Percentiles rank a stretch among this genome's conserved stretches.
Evolutionary conservation across 73 alveolate genomes (phyloP).

Genomic region (Tetrahymena borealis): DNA sequence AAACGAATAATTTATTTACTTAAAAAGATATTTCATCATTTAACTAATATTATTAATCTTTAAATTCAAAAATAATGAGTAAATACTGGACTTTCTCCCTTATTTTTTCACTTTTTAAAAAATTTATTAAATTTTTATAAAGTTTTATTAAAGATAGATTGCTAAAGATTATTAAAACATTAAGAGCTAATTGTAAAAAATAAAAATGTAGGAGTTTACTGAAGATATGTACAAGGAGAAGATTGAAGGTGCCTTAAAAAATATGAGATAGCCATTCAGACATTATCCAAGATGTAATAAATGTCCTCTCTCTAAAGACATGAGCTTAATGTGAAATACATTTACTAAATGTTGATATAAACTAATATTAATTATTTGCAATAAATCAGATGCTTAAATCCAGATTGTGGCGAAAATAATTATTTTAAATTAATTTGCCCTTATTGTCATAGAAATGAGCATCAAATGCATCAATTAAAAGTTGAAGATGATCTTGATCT

Average conservation of each 20-base stretch:
- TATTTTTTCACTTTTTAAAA: too few relatives aligned
- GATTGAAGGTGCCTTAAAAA: not conserved
- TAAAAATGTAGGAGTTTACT: not conserved
- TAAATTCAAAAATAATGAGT: too few relatives aligned
- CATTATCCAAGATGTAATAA: not conserved
- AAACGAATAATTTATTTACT: too few relatives aligned
- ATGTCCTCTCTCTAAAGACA: not conserved
- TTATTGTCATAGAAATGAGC: not conserved
- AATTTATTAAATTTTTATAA: too few relatives aligned
- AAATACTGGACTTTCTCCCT: too few relatives aligned
- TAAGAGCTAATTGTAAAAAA: not conserved
- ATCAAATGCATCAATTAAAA: not conserved
- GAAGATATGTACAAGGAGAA: not conserved
- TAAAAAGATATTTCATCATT: too few relatives aligned
- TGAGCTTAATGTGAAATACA: not conserved
- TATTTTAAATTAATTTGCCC: not conserved
- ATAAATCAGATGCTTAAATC: not conserved
- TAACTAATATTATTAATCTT: too few relatives aligned
- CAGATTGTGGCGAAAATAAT: not conserved
- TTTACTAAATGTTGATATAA: not conserved
- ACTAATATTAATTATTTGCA: not conserved
- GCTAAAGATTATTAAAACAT: too few relatives aligned
- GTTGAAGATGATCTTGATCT: not conserved
- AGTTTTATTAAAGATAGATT: too few relatives aligned
- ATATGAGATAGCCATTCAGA: not conserved